These are phyloP conservation scores for Dactylis glomerata DNA, from an alignment of 176 grass and related monocot species.

Conservation along the genomic window DNA sequence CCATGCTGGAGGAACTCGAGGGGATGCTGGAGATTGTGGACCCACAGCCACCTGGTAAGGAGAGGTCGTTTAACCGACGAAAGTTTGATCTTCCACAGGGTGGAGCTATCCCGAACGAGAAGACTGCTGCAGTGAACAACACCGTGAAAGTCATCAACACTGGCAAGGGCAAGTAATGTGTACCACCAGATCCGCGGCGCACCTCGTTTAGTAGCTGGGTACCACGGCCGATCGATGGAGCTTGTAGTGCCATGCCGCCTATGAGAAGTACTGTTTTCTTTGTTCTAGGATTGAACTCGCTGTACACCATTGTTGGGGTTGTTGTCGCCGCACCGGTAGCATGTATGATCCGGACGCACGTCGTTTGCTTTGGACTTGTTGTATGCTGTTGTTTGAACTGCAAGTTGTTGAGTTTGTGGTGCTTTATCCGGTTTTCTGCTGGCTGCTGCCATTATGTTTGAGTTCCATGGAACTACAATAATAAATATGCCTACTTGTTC, in stretches of 20 bases:
- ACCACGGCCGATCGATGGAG: background rate
- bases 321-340: background rate
- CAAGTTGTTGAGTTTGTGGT: background rate
- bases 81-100: conserved; percentile 80
- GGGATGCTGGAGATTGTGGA: conserved; percentile 81
- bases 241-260: background rate
- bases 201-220: background rate
- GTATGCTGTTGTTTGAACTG: conserved; percentile 1
- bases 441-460: background rate
- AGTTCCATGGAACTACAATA: background rate
- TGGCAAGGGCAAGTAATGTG: conserved; percentile 42
- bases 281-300: background rate
- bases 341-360: background rate
- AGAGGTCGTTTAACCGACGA: conserved; percentile 42
- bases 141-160: conserved; percentile 37
- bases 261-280: background rate
- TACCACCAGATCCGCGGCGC: background rate
- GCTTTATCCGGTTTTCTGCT: background rate
- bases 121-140: conserved; percentile 39
- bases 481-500: background rate
- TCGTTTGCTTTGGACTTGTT: background rate
- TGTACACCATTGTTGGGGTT: background rate
- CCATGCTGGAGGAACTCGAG: conserved; percentile 86
- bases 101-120: conserved; percentile 37
- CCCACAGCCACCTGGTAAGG: conserved; percentile 62